A percentile compares a stretch with the other conserved stretches of the same genome.
Evolutionary conservation across 768 basidiomycete genomes (phyloP).

Genomic region (Lentinula detonsa): DNA sequence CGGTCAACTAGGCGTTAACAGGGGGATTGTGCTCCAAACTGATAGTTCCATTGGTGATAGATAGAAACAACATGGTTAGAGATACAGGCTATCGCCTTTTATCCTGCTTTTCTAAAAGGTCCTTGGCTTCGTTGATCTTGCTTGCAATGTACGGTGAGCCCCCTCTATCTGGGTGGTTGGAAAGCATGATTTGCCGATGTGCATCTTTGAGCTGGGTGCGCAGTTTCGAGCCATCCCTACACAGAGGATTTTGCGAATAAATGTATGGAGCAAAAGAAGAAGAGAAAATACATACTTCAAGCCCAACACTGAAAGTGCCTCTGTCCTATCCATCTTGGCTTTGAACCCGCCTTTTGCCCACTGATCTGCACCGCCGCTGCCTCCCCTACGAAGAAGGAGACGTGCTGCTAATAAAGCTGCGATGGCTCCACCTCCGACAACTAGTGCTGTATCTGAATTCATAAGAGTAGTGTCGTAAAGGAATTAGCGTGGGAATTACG

Average conservation of each 20-base stretch:
- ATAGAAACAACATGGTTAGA: background rate
- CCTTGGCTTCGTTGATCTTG: slow-evolving; percentile 99
- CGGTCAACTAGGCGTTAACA: too few relatives aligned
- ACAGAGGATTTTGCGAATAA: too few relatives aligned
- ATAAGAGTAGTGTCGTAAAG: background rate
- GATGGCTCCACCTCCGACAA: slow-evolving; percentile 73
- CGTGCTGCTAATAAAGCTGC: slow-evolving; percentile 72
- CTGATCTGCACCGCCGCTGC: slow-evolving; percentile 63
- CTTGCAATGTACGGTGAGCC: slow-evolving; percentile 98
- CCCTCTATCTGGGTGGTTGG: slow-evolving; percentile 97
- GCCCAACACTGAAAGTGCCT: slow-evolving; percentile 88
- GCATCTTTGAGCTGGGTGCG: slow-evolving; percentile 86
- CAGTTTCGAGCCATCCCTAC: slow-evolving; percentile 75
- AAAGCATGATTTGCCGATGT: slow-evolving; percentile 94
- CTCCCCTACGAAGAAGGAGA: slow-evolving; percentile 59
- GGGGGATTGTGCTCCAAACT: too few relatives aligned
- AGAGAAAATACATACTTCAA: slow-evolving; percentile 66
- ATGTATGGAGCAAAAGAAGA: background rate
- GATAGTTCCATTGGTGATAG: too few relatives aligned
- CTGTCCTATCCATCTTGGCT: slow-evolving; percentile 92
- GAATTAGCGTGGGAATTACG: background rate
- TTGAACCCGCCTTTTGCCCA: slow-evolving; percentile 97
- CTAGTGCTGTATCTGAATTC: slow-evolving; percentile 70
- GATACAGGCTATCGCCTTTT: slow-evolving; percentile 26
- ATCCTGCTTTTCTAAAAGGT: slow-evolving; percentile 75